phyloP scores from a whole-genome alignment of 768 basidiomycete genomes.

The Sporobolomyces phaffii region DNA sequence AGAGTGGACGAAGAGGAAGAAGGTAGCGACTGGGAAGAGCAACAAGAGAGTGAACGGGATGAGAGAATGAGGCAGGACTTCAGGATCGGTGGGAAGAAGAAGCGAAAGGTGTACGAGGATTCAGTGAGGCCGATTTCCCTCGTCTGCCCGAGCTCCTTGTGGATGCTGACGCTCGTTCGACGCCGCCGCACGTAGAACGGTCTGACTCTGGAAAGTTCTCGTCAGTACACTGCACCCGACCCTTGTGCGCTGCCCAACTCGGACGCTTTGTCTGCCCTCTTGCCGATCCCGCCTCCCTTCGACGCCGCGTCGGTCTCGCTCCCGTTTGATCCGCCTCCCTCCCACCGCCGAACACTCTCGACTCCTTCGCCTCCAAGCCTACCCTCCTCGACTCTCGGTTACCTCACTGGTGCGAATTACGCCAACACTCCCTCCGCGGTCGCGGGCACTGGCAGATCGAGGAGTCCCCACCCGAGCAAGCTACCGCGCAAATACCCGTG shows the following conservation, averaged over 20 bases:
- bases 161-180: background rate
- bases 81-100: slow-evolving; percentile 21
- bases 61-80: slow-evolving; percentile 28
- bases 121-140: background rate
- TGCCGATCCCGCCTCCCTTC: background rate
- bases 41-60: slow-evolving; percentile 18
- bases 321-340: background rate
- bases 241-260: too few species aligned
- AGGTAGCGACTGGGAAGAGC: slow-evolving; percentile 20
- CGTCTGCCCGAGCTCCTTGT: background rate
- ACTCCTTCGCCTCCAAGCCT: background rate
- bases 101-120: slow-evolving; percentile 15
- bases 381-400: slow-evolving; percentile 3
- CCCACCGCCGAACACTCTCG: background rate
- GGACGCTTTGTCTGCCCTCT: too few species aligned
- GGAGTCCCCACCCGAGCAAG: too few species aligned
- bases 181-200: background rate
- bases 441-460: too few species aligned
- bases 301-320: background rate
- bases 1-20: slow-evolving; percentile 1
- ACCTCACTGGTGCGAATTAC: slow-evolving; percentile 35
- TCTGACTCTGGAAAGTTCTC: too few species aligned
- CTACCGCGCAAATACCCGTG: slow-evolving; percentile 34
- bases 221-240: too few species aligned
- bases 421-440: background rate